Evolutionary conservation across 805 yeast genomes (phyloP), one percentile per base, ranked within the genome.

Genomic region (Candida ascalaphidarum): DNA sequence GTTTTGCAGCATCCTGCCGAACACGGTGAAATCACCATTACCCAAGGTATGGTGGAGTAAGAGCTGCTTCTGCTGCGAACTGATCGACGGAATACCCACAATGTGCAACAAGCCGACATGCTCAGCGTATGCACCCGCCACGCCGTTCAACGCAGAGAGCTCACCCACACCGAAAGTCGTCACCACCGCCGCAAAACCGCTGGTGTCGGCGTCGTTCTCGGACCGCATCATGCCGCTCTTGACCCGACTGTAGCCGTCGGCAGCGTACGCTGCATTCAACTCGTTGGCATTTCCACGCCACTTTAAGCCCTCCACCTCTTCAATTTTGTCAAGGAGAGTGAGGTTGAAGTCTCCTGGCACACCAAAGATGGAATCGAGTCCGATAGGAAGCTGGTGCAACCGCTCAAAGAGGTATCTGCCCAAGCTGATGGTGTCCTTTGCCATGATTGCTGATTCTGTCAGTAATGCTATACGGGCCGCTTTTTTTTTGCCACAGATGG

Each of bases 221-320:
- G n/a, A n/a, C n/a, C n/a, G n/a, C n/a, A n/a, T n/a, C n/a, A n/a
- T n/a, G 8, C 18, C 18, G 18, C 18, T 17, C 8, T 41, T 44
- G 30, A 46, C 37, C 19, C 52, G 35, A 15, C 49, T 39, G 37
- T 48, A 48, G 7, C 52, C 52, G 29, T 48, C 52, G 10, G 44
- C 51, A 8, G 49, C 43, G 30, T 48, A 46, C 4, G 51, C 44
- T 2, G 52, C 50, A 22, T 48, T 46, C 27, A 28, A 25, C 14
- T 29, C 32, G 22, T 29, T 29, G 21, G 28, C 14, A 20, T 16
- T 14, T 2, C 32, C 28, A 4, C 18, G 5, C 32, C 32, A 29
- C 6, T 14, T 6, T 20, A 29, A 30, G 11, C 28, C 32, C 7
- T 20, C 25, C 7, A 29, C 28, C 10, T 29, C 32, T 7, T 29